Conservation (phyloP, 345 rosid species). For the Ceriops zippeliana region DNA sequence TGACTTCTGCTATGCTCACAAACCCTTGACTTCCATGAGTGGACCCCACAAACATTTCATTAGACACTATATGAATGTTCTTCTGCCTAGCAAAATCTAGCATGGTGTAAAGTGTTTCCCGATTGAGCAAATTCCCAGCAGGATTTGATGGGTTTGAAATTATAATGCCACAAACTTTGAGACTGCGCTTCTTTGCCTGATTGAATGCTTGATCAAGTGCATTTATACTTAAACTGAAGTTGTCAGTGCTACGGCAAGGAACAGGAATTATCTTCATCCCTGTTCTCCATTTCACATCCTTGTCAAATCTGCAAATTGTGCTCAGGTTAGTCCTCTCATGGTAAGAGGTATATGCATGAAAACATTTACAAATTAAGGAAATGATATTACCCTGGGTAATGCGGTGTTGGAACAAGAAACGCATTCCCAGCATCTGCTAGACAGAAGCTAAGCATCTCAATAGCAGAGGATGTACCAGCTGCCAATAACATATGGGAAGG, state of each 20-base stretch:
- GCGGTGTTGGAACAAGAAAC: constrained; percentile 88
- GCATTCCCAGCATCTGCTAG: constrained; percentile 91
- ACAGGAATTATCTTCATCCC: constrained; percentile 85
- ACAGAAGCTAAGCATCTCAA: constrained; percentile 80
- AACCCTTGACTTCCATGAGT: constrained; percentile 57
- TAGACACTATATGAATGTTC: constrained; percentile 75
- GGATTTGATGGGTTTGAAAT: constrained; percentile 84
- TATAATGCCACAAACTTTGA: constrained; percentile 65
- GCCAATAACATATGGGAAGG: constrained; percentile 66
- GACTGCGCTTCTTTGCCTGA: constrained; percentile 85
- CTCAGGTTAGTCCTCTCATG: constrained; percentile 19
- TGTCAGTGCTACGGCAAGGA: constrained; percentile 80
- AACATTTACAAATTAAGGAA: not conserved
- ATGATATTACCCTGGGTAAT: constrained; percentile 56
- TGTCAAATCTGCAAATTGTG: constrained; percentile 54
- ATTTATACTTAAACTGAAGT: constrained; percentile 50
- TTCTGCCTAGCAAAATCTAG: constrained; percentile 81
- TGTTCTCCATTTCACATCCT: constrained; percentile 81
- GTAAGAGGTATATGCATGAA: not conserved
- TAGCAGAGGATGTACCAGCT: constrained; percentile 68
- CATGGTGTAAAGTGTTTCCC: constrained; percentile 61
- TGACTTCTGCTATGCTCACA: constrained; percentile 69
- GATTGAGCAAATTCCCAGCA: constrained; percentile 55
- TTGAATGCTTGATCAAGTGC: constrained; percentile 75
- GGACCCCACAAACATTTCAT: constrained; percentile 69